Percentiles rank a stretch among this genome's conserved stretches.
phyloP scores from a whole-genome alignment of 257 asterid genomes.

The Asclepias syriaca region DNA sequence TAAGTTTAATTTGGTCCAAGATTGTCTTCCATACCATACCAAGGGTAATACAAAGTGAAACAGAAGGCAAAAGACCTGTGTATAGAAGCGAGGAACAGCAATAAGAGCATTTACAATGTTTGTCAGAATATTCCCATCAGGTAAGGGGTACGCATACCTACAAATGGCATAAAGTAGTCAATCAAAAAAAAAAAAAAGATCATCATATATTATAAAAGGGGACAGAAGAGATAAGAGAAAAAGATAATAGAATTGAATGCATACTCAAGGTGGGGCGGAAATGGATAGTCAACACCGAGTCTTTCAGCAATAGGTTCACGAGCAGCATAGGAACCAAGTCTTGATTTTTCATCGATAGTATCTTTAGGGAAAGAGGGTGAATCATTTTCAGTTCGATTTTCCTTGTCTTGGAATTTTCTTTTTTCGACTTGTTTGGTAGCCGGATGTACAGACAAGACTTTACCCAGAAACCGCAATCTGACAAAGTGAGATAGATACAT shows the following conservation, averaged over 20 bases:
- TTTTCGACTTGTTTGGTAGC: conserved; percentile 43
- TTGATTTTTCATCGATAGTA: conserved; percentile 26
- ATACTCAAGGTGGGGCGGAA: conserved; percentile 92
- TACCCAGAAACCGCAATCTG: conserved; percentile 84
- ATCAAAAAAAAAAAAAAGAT: neutral
- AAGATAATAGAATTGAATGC: conserved; percentile 22
- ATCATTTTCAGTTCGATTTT: conserved; percentile 29
- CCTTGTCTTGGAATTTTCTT: conserved; percentile 29
- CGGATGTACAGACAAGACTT: conserved; percentile 62
- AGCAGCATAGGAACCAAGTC: conserved; percentile 19
- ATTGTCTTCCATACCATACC: neutral
- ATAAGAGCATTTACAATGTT: conserved; percentile 92
- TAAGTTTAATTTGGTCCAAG: neutral
- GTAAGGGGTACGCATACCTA: conserved; percentile 93
- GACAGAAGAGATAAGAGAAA: neutral
- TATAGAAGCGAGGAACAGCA: conserved; percentile 96
- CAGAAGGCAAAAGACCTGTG: conserved; percentile 51
- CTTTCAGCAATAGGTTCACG: conserved; percentile 69
- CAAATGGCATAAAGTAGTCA: conserved; percentile 26
- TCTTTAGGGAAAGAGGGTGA: conserved; percentile 18
- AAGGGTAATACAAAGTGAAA: conserved; percentile 2
- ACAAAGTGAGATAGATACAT: neutral
- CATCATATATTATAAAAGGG: neutral
- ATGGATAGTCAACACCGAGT: conserved; percentile 88
- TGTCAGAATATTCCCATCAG: conserved; percentile 86